A percentile compares a stretch with the other conserved stretches of the same genome.
These are phyloP conservation scores for Alternaria tenuissima DNA, from an alignment of 2,329 filamentous ascomycete species.

Conservation along the genomic window DNA sequence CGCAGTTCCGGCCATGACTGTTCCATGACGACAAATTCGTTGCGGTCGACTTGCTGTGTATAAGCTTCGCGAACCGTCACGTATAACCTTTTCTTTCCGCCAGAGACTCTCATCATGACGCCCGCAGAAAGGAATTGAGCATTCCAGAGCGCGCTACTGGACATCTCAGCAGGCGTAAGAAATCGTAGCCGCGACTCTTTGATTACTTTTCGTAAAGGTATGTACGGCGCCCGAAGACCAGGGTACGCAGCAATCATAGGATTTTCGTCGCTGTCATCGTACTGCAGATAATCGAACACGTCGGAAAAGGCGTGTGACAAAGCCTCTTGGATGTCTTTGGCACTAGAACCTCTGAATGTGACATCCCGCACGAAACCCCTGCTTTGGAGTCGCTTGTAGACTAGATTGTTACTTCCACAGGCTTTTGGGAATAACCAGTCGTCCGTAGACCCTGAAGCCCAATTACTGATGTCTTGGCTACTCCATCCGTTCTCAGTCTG, in stretches of 20 bases:
- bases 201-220: constrained; percentile 79
- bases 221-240: constrained; percentile 72
- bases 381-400: constrained; percentile 77
- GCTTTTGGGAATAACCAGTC: constrained; percentile 75
- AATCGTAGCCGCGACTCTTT: constrained; percentile 77
- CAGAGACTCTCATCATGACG: constrained; percentile 75
- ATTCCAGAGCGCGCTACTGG: constrained; percentile 75
- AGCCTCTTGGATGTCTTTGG: constrained; percentile 71
- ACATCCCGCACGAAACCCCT: constrained; percentile 74
- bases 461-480: constrained; percentile 58
- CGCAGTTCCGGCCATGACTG: constrained; percentile 71
- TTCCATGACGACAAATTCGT: constrained; percentile 19
- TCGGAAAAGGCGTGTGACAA: constrained; percentile 69
- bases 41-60: constrained; percentile 64
- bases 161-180: constrained; percentile 74
- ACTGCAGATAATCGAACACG: constrained; percentile 52
- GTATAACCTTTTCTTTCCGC: constrained; percentile 71
- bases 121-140: constrained; percentile 73
- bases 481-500: constrained; percentile 58
- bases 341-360: constrained; percentile 68
- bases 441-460: constrained; percentile 55
- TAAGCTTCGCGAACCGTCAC: constrained; percentile 80
- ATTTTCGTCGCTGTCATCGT: constrained; percentile 39
- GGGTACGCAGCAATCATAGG: constrained; percentile 47
- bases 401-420: constrained; percentile 67